Percentiles rank a stretch among this genome's conserved stretches.
phyloP scores from a whole-genome alignment of 768 basidiomycete genomes.

The Mycena chlorophos region DNA sequence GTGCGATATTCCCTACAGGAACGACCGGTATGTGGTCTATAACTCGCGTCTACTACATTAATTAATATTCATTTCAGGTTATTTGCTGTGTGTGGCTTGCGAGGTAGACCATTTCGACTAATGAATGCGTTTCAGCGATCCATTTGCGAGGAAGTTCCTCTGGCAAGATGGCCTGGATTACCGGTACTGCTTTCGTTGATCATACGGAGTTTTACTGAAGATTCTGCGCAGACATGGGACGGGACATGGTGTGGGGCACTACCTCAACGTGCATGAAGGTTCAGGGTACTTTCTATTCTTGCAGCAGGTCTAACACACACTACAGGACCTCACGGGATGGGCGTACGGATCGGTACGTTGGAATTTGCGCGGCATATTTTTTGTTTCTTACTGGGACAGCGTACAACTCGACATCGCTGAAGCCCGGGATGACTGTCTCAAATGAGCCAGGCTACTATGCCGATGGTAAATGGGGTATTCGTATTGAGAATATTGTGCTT shows the following conservation, averaged over 20 bases:
- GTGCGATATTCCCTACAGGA: slow-evolving; percentile 76
- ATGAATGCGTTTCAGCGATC: slow-evolving; percentile 52
- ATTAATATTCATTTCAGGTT: slow-evolving; percentile 40
- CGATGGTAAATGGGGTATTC: slow-evolving; percentile 88
- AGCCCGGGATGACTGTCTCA: slow-evolving; percentile 86
- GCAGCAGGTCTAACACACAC: neutral
- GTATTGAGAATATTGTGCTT: slow-evolving; percentile 88
- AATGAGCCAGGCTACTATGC: slow-evolving; percentile 95
- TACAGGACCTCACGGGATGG: slow-evolving; percentile 62
- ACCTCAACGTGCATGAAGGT: slow-evolving; percentile 93
- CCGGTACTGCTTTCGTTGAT: slow-evolving; percentile 20
- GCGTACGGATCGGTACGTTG: slow-evolving; percentile 49
- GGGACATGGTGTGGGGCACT: slow-evolving; percentile 93
- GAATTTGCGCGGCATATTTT: neutral
- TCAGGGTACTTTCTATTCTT: neutral
- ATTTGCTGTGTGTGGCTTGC: slow-evolving; percentile 45
- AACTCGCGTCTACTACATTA: neutral
- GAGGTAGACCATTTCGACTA: neutral
- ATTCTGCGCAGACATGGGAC: slow-evolving; percentile 70
- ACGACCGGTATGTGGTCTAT: slow-evolving; percentile 54
- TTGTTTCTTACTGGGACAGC: slow-evolving; percentile 33
- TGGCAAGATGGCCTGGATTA: slow-evolving; percentile 88
- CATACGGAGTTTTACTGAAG: slow-evolving; percentile 3
- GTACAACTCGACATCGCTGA: slow-evolving; percentile 70
- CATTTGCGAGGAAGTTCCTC: slow-evolving; percentile 73